These are phyloP conservation scores for Bjerkandera adusta DNA, from an alignment of 1,284 basidiomycete genomes.

Conservation along the genomic window DNA sequence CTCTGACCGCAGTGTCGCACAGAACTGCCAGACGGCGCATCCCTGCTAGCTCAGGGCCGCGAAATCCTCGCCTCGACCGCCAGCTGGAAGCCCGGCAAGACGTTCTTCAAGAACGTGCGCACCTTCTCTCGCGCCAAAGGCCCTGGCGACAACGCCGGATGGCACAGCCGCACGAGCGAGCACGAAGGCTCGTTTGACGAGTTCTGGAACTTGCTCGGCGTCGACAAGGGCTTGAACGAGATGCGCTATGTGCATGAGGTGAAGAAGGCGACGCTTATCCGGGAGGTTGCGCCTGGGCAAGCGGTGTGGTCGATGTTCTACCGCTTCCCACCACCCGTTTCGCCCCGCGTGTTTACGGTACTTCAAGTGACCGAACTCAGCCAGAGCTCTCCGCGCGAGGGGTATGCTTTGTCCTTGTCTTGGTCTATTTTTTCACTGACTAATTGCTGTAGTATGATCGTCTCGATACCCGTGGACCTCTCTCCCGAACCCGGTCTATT, in stretches of 20 bases:
- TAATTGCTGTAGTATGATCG: constrained; percentile 49
- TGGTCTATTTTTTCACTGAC: not conserved
- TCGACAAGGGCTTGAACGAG: constrained; percentile 66
- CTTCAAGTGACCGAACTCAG: constrained; percentile 58
- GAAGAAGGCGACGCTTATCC: constrained; percentile 59
- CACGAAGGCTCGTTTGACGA: constrained; percentile 73
- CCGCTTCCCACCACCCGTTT: constrained; percentile 67
- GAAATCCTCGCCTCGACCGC: constrained; percentile 52
- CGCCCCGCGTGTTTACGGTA: constrained; percentile 74
- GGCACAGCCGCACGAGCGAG: constrained; percentile 67
- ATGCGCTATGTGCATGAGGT: constrained; percentile 64
- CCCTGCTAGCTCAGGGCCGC: constrained; percentile 50
- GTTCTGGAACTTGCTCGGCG: constrained; percentile 65
- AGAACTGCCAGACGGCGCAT: constrained; percentile 63
- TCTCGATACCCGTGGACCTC: constrained; percentile 73
- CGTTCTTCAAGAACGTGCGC: constrained; percentile 53
- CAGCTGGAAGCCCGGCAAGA: constrained; percentile 67
- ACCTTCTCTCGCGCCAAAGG: constrained; percentile 52
- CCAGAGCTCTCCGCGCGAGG: constrained; percentile 47
- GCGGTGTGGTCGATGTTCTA: constrained; percentile 74
- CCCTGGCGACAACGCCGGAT: constrained; percentile 52
- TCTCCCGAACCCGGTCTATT: constrained; percentile 53
- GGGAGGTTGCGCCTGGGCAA: constrained; percentile 58
- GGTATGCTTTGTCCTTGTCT: constrained; percentile 50
- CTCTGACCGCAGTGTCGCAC: too few species aligned